Conservation (phyloP, 2,329 filamentous ascomycete species). For the Penicillium aurantiogriseum region DNA sequence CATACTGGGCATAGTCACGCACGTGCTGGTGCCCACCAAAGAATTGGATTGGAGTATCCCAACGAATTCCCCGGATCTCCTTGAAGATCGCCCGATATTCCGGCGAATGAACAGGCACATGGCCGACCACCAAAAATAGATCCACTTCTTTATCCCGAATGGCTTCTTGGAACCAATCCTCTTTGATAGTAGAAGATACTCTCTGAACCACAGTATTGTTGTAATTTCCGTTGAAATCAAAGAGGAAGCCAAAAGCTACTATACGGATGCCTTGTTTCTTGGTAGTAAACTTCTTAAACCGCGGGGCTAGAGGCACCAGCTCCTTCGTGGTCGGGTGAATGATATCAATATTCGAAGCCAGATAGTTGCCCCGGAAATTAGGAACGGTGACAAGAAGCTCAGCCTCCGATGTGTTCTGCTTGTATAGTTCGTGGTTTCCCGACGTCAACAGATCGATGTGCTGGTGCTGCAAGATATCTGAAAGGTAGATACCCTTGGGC, state of each 20-base stretch:
- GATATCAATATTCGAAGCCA: slow-evolving; percentile 93
- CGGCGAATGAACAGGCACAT: slow-evolving; percentile 76
- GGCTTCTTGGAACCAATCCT: slow-evolving; percentile 84
- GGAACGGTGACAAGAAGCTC: slow-evolving; percentile 80
- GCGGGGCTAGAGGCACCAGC: slow-evolving; percentile 71
- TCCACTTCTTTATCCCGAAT: slow-evolving; percentile 78
- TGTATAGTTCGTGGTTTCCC: slow-evolving; percentile 95
- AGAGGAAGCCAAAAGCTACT: slow-evolving; percentile 89
- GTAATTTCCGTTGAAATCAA: slow-evolving; percentile 85
- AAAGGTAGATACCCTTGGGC: slow-evolving; percentile 85
- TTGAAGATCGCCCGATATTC: slow-evolving; percentile 77
- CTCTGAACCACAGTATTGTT: slow-evolving; percentile 85
- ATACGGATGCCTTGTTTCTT: slow-evolving; percentile 83
- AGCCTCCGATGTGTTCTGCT: slow-evolving; percentile 69
- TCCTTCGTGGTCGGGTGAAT: slow-evolving; percentile 69
- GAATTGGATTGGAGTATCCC: slow-evolving; percentile 83
- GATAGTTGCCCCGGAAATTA: slow-evolving; percentile 74
- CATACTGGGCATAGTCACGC: slow-evolving; percentile 77
- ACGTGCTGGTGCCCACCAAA: slow-evolving; percentile 91
- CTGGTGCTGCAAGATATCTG: slow-evolving; percentile 81
- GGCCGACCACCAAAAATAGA: slow-evolving; percentile 81
- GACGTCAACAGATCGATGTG: slow-evolving; percentile 79
- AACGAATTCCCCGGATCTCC: slow-evolving; percentile 72
- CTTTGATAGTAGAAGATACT: slow-evolving; percentile 75
- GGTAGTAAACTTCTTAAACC: slow-evolving; percentile 87